Conservation (phyloP, 139 green algal genomes). For the Tetraselmis chui region DNA sequence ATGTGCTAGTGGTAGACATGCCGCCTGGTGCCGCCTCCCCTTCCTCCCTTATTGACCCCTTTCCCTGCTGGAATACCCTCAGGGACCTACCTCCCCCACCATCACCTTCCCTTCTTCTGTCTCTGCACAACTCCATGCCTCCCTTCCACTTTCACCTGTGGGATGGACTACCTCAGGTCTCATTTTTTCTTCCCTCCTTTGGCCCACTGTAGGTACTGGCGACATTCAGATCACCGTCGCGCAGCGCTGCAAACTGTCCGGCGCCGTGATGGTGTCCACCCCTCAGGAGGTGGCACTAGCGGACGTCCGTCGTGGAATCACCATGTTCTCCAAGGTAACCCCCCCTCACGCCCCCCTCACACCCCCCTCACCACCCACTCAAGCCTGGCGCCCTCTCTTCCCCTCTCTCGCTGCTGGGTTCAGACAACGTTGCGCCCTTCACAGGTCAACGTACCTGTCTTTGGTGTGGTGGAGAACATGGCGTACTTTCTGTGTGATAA, state of each 20-base stretch:
- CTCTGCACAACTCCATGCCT: no score
- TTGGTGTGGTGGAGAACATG: slow-evolving; percentile 92
- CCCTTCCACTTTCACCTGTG: no score
- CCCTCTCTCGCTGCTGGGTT: slow-evolving; percentile 6
- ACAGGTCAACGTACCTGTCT: slow-evolving; percentile 59
- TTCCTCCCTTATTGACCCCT: no score
- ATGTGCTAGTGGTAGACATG: slow-evolving; percentile 92
- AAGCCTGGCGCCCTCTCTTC: background rate
- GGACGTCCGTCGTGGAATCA: slow-evolving; percentile 59
- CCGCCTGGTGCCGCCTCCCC: no score
- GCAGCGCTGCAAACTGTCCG: slow-evolving; percentile 65
- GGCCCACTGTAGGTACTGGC: no score
- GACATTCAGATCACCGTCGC: slow-evolving; percentile 73
- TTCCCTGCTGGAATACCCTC: no score
- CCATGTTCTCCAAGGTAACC: slow-evolving; percentile 67
- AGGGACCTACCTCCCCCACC: no score
- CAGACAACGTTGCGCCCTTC: slow-evolving; percentile 24
- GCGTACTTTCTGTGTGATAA: slow-evolving; percentile 54
- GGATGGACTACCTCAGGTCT: no score
- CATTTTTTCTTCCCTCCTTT: no score
- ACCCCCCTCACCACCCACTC: no score
- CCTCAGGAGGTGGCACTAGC: slow-evolving; percentile 68
- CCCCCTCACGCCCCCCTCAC: no score
- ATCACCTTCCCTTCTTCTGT: no score
- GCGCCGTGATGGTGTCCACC: slow-evolving; percentile 83